phyloP scores from a whole-genome alignment of 2,329 filamentous ascomycete genomes.

The Aspergillus quadricinctus region DNA sequence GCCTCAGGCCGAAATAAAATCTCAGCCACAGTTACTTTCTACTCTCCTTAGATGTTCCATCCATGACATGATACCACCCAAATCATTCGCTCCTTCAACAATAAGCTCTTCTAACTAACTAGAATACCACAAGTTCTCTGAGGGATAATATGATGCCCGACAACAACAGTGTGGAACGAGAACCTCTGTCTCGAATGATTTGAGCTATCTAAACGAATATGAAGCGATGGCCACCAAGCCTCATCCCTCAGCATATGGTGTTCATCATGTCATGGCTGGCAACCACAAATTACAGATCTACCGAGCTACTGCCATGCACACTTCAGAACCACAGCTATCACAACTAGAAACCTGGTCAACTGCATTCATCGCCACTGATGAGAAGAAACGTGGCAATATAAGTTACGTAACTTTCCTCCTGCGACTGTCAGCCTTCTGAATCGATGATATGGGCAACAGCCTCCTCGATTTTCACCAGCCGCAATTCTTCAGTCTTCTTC shows the following conservation, averaged over 20 bases:
- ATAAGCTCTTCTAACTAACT: not conserved
- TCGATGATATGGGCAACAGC: not conserved
- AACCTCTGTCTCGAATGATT: not conserved
- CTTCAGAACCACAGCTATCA: not conserved
- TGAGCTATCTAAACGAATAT: not conserved
- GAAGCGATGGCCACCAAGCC: not conserved
- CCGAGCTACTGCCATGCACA: not conserved
- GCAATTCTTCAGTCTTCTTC: not conserved
- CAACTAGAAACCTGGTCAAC: not conserved
- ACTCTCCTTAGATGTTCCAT: not conserved
- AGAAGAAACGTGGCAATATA: not conserved
- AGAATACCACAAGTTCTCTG: not conserved
- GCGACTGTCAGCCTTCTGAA: not conserved
- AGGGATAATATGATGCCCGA: not conserved
- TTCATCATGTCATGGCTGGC: no score
- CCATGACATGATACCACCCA: not conserved
- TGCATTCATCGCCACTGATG: not conserved
- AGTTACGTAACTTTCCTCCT: not conserved
- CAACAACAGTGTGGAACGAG: not conserved
- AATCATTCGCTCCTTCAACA: not conserved
- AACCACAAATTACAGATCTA: not conserved
- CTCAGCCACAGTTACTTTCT: not conserved
- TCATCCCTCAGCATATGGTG: not conserved
- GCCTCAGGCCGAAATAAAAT: not conserved
- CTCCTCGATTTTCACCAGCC: no score